Evolutionary conservation across 2,329 filamentous ascomycete species (phyloP).

Genomic region (Achaetomium macrosporum): DNA sequence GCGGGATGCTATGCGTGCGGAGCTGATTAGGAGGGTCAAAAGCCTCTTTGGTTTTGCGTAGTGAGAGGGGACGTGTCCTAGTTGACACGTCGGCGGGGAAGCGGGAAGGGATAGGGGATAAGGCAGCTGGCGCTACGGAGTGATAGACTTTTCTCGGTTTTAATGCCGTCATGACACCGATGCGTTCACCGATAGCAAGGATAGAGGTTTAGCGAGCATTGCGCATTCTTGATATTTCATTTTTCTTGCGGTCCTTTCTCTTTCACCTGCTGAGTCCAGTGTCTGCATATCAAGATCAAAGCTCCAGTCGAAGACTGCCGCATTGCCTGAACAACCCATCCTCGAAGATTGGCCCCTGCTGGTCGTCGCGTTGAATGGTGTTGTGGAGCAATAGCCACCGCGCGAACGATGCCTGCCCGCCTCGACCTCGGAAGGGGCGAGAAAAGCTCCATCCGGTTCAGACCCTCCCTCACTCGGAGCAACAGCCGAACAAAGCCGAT

Average conservation of each 20-base stretch:
- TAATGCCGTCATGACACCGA: not conserved
- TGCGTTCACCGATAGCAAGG: not conserved
- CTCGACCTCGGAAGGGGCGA: too few species aligned
- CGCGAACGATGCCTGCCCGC: too few species aligned
- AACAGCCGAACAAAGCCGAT: too few species aligned
- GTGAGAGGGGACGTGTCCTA: conserved; percentile 2
- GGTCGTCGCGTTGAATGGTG: too few species aligned
- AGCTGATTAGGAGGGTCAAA: conserved; percentile 53
- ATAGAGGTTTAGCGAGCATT: conserved; percentile 1
- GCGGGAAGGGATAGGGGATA: not conserved
- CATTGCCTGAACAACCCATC: too few species aligned
- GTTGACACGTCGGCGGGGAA: not conserved
- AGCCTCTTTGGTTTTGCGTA: conserved; percentile 32
- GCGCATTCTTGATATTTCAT: not conserved
- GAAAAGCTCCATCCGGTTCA: too few species aligned
- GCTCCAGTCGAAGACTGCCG: too few species aligned
- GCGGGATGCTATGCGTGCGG: conserved; percentile 56
- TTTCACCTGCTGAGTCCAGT: not conserved
- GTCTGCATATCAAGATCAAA: too few species aligned
- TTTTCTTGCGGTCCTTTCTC: not conserved
- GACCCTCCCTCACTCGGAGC: too few species aligned
- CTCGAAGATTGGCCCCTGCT: too few species aligned
- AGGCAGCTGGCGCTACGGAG: not conserved
- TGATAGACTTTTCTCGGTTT: not conserved
- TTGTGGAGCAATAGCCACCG: too few species aligned